phyloP scores from a whole-genome alignment of 345 rosid genomes.

The Adansonia digitata region DNA sequence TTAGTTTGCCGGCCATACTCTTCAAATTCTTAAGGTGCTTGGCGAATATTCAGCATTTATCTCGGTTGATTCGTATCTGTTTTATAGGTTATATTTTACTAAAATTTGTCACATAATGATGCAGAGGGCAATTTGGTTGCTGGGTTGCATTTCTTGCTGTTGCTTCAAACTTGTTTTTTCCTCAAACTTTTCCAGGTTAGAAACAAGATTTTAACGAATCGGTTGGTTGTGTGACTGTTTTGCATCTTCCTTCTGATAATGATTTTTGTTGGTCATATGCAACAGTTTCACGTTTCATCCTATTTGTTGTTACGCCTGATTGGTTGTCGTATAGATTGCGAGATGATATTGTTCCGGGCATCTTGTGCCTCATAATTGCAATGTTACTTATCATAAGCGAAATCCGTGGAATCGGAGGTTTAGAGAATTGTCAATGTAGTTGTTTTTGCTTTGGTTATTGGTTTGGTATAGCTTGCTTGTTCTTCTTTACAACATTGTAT shows the following conservation, averaged over 20 bases:
- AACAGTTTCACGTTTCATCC: conserved; percentile 37
- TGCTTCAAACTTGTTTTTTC: conserved; percentile 34
- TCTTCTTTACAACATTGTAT: conserved; percentile 32
- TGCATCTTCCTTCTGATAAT: neutral
- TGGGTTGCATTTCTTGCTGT: conserved; percentile 52
- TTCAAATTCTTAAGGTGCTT: conserved; percentile 45
- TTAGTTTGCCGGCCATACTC: conserved; percentile 34
- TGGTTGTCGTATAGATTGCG: conserved; percentile 42
- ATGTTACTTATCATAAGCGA: conserved; percentile 22
- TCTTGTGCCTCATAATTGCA: conserved; percentile 36
- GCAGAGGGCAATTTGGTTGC: conserved; percentile 50
- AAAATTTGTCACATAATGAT: conserved; percentile 1
- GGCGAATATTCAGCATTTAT: neutral
- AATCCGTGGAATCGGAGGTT: conserved; percentile 28
- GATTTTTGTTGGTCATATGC: neutral
- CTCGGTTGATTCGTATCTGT: neutral
- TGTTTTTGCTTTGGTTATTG: conserved; percentile 24
- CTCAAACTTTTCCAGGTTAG: conserved; percentile 40
- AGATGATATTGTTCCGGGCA: conserved; percentile 31
- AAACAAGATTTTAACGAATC: neutral
- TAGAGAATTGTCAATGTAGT: conserved; percentile 19
- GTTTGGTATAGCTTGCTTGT: conserved; percentile 31
- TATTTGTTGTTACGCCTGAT: conserved; percentile 38
- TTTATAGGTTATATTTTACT: neutral
- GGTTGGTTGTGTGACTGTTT: neutral